Base-by-base conservation (phyloP, 2,329 filamentous ascomycete genomes). In the Verticillium zaregamsianum region DNA sequence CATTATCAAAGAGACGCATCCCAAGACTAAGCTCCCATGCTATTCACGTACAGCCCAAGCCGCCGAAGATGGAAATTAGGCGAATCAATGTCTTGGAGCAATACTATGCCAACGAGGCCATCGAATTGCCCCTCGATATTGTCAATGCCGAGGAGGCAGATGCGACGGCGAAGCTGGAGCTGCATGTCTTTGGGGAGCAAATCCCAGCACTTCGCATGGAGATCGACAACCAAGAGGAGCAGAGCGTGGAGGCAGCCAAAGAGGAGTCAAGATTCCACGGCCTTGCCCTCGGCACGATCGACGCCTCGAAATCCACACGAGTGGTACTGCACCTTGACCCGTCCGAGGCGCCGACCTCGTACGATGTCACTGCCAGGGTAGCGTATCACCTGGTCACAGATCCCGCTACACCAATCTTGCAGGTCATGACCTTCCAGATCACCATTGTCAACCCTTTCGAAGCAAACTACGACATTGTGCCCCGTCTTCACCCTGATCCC, bases 401-500 rank as follows among this genome's bases (percentile, higher is more conserved):
- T 71, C 80, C 87, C 0, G 89, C 90, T 58, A 97, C 93, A 1
- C 88, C 90, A 1, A 90, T 98, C 45, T 86, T 88, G 40, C 94
- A 96, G 73, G 86, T 84, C 2, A 77, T 90, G 25, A 82, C 86
- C 1, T 82, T 90, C 45, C 87, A 89, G 59, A 74, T 98, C 5
- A 84, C 87, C 40, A 84, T 97, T 61, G 86, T 92, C 60, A 89
- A 87, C 58, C 92, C 94, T 0, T 98, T 99, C 68, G 93, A 97
- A 76, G 91, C 93, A 17, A 95, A 91, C 69, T 97, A 96, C 73
- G 92, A 96, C 65, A 86, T 98, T 64, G 82, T 89, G 14, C 93
- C 95, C 12, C 85, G 90, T 11, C 80, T 97, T 3, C 90, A 97
- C 73, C 75, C 83, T 0, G 88, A 90, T 57, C 81, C 86, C 2